phyloP scores from a whole-genome alignment of 169 alveolate genomes.

The Eimeria maxima region DNA sequence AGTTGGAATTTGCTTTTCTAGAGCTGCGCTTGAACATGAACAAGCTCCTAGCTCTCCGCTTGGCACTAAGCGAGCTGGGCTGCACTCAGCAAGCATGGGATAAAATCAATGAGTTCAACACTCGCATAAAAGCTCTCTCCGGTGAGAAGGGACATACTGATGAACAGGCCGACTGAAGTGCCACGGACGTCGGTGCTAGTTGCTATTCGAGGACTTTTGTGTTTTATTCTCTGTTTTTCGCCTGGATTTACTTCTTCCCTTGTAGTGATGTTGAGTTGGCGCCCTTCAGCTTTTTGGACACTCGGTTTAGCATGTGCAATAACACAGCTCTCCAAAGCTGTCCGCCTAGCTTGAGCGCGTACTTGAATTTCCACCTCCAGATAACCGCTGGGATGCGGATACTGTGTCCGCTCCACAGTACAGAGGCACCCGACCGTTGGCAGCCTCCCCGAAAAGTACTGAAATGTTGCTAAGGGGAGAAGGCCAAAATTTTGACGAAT shows the following conservation, averaged over 20 bases:
- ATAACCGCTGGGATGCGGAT: neutral
- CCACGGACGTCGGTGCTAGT: neutral
- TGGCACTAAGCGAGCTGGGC: slow-evolving; percentile 56
- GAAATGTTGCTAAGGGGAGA: neutral
- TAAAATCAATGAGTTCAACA: neutral
- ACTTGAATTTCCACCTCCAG: neutral
- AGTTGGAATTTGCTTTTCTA: slow-evolving; percentile 3
- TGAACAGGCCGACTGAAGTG: neutral
- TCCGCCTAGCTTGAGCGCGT: neutral
- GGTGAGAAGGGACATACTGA: neutral
- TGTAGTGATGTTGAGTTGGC: neutral
- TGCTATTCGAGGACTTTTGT: neutral
- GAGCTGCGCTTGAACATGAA: slow-evolving; percentile 58
- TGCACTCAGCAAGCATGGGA: slow-evolving; percentile 49
- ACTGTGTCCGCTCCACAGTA: neutral
- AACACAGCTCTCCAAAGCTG: neutral
- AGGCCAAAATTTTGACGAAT: neutral
- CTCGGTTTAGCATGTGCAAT: neutral
- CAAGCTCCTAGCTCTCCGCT: slow-evolving; percentile 31
- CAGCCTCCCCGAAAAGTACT: neutral
- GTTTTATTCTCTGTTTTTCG: neutral
- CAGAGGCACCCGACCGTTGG: neutral
- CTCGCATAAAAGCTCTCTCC: neutral
- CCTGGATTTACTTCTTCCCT: neutral
- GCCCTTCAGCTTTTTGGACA: neutral